These are phyloP conservation scores for Serendipita sp. DNA, from an alignment of 768 basidiomycete genomes.

Conservation along the genomic window DNA sequence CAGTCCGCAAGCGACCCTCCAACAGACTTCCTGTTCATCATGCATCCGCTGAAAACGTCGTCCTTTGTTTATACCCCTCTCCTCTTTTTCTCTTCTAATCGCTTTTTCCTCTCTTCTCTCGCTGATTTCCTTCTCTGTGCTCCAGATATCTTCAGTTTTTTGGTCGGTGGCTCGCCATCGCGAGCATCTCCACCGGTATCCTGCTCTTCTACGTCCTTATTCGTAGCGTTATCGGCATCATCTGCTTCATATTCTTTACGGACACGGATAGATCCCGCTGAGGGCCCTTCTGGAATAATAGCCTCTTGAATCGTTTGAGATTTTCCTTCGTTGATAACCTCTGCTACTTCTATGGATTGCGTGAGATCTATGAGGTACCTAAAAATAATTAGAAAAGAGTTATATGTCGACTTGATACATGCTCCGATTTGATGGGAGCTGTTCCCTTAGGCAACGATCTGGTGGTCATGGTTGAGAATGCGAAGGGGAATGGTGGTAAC, in stretches of 20 bases:
- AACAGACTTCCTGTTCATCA: conserved; percentile 74
- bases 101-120: conserved; percentile 24
- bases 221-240: conserved; percentile 40
- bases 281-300: neutral
- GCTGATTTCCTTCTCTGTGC: conserved; percentile 29
- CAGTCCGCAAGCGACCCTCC: conserved; percentile 53
- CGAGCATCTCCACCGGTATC: conserved; percentile 10
- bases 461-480: neutral
- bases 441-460: conserved; percentile 25
- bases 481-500: too few species aligned
- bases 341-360: conserved; percentile 20
- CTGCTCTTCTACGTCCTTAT: conserved; percentile 32
- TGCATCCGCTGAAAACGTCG: conserved; percentile 59
- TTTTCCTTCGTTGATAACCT: neutral
- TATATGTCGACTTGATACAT: conserved; percentile 9
- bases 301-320: too few species aligned
- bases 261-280: neutral
- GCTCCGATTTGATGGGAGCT: conserved; percentile 41
- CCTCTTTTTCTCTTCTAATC: conserved; percentile 39
- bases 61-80: conserved; percentile 70
- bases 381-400: neutral
- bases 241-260: conserved; percentile 20
- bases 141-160: conserved; percentile 19
- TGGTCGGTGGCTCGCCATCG: conserved; percentile 14
- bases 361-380: conserved; percentile 19